Base-by-base conservation (phyloP, 257 asterid species). In the Pogostemon cablin region DNA sequence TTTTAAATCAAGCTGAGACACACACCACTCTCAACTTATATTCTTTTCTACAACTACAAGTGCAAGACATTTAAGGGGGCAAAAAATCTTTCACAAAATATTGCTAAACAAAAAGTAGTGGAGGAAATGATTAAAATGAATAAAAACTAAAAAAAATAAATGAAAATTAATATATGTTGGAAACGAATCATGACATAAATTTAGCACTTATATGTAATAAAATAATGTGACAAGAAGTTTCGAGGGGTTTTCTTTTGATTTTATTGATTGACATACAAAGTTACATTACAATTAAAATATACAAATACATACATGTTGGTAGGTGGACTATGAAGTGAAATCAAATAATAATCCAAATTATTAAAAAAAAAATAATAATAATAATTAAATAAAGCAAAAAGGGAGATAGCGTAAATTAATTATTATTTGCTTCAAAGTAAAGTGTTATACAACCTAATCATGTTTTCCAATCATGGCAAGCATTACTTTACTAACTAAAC, bases 391-490 rank as follows among this genome's bases (percentile, higher is more conserved):
- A 58, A 48, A 50, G 63, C 32, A 17, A 40, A 4, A 7, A 35
- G 37, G 67, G 41, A 49, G 1, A 53, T 35, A 53, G 63, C 47
- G 59, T 73, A 6, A 60, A 65, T 62, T 20, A 10, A 25, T 25
- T 25, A 47, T 38, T 53, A 20, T 55, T 73, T 55, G 78, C 67
- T 73, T 65, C 50, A 15, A 53, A 65, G 72, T 65, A 6, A 64
- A 73, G 60, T 5, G 52, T 43, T 8, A 35, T 44, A 34, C 43
- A 65, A 55, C 25, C 25, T 39, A 58, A 40, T 20, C 9, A 20
- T 7, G 9, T 48, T 53, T 53, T 42, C 57, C 65, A 69, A 69
- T 69, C 74, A 69, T 68, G 9, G 7, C 43, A 53, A 20, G 41
- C 64, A 68, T 39, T 39, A 0, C 63, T 17, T 17, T 7, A 4